Conservation (phyloP, 176 grass and related monocot genomes). For the Eremochloa ophiuroides region DNA sequence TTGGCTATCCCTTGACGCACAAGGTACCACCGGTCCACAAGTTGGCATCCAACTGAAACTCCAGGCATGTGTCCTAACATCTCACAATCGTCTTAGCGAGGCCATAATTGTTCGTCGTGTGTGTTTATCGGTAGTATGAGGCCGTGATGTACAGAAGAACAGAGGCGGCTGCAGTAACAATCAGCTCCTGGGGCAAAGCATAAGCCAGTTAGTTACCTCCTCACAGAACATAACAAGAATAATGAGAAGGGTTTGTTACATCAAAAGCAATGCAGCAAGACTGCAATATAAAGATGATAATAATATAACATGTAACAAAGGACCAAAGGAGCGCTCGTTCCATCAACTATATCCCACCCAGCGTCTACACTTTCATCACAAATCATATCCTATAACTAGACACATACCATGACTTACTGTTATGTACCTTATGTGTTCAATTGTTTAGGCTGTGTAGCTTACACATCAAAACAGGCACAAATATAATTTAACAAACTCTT, state of each 20-base stretch:
- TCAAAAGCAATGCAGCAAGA: background rate
- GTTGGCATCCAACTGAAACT: background rate
- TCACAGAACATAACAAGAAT: background rate
- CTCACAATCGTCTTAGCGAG: background rate
- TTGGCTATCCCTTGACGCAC: background rate
- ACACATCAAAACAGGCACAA: background rate
- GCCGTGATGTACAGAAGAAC: slow-evolving; percentile 37
- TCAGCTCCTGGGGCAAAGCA: slow-evolving; percentile 37
- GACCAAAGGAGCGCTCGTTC: background rate
- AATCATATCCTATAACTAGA: background rate
- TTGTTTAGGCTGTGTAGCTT: background rate
- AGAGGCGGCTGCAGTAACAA: slow-evolving; percentile 33
- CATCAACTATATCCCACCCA: background rate
- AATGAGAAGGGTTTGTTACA: background rate
- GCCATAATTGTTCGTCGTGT: background rate
- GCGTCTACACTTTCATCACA: background rate
- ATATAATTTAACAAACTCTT: background rate
- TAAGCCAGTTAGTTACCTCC: background rate
- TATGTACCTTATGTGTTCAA: background rate
- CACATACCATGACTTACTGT: background rate
- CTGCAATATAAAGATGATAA: background rate
- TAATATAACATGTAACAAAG: background rate
- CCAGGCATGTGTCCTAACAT: background rate
- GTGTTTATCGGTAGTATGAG: slow-evolving; percentile 42
- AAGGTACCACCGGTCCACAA: slow-evolving; percentile 5